A percentile compares a stretch with the other conserved stretches of the same genome.
Conservation (phyloP, 1,284 basidiomycete species). For the Rhodotorula sp. region DNA sequence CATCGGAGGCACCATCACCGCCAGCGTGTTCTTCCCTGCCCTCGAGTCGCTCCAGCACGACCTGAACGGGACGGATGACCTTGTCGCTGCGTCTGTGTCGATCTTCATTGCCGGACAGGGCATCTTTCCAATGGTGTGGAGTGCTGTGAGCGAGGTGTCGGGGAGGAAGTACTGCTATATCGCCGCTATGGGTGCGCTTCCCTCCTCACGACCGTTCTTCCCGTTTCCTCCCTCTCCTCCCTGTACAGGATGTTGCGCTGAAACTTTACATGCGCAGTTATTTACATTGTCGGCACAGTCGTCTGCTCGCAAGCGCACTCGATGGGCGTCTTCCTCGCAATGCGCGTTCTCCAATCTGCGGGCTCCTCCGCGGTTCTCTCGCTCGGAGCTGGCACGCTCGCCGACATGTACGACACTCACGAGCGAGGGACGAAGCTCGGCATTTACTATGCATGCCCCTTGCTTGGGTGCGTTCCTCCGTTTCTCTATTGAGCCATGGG, state of each 20-base stretch:
- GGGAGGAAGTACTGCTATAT: constrained; percentile 62
- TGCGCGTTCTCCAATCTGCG: constrained; percentile 65
- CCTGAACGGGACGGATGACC: constrained; percentile 55
- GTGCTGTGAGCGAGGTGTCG: constrained; percentile 71
- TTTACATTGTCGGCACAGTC: constrained; percentile 39
- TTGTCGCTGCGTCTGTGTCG: constrained; percentile 73
- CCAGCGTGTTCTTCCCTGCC: constrained; percentile 61
- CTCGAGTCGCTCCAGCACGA: constrained; percentile 43
- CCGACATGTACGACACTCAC: constrained; percentile 56
- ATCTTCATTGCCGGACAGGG: constrained; percentile 81
- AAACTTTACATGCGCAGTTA: constrained; percentile 38
- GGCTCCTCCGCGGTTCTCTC: constrained; percentile 62
- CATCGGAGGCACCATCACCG: constrained; percentile 60
- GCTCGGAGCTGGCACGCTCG: constrained; percentile 77
- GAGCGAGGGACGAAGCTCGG: constrained; percentile 80
- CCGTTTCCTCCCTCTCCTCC: not conserved
- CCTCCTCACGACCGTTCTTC: too few relatives aligned
- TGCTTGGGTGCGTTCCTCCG: not conserved
- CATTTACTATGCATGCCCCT: constrained; percentile 62
- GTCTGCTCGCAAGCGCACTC: constrained; percentile 47
- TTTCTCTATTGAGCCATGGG: too few relatives aligned
- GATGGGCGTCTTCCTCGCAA: constrained; percentile 69
- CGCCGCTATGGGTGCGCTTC: constrained; percentile 19
- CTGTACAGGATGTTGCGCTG: too few relatives aligned
- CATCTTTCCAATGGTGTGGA: constrained; percentile 68